Percentiles rank a stretch among this genome's conserved stretches.
phyloP scores from a whole-genome alignment of 2,329 filamentous ascomycete species.

The Ilyonectria sp. region DNA sequence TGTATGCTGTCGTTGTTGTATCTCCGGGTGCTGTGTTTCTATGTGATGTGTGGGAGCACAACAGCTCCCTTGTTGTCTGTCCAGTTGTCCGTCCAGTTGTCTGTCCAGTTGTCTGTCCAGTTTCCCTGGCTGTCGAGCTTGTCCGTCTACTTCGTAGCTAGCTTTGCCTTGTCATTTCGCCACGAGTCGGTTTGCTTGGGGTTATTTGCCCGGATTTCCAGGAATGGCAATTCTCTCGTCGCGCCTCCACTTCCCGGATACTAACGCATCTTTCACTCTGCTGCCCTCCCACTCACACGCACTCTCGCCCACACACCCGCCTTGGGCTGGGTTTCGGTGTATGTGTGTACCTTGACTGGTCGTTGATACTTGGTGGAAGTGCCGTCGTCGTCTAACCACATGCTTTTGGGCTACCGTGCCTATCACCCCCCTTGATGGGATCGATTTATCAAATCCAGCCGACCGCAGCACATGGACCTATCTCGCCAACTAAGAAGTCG shows the following conservation, averaged over 20 bases:
- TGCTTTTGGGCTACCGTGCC: constrained; percentile 15
- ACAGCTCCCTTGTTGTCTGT: neutral
- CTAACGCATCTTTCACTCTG: neutral
- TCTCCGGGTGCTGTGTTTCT: neutral
- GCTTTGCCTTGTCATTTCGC: neutral
- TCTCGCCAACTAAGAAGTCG: neutral
- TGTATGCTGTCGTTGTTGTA: neutral
- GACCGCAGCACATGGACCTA: neutral
- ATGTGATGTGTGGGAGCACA: constrained; percentile 21
- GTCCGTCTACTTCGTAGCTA: neutral
- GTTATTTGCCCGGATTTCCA: constrained; percentile 14
- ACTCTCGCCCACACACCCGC: neutral
- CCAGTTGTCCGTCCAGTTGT: constrained; percentile 2
- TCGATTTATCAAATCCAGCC: constrained; percentile 1
- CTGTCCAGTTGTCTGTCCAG: constrained; percentile 7
- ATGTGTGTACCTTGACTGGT: neutral
- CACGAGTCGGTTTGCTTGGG: constrained; percentile 6
- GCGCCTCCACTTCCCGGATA: constrained; percentile 2
- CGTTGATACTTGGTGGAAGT: neutral
- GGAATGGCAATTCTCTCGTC: constrained; percentile 18
- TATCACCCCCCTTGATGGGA: neutral
- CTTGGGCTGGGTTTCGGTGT: neutral
- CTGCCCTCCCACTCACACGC: neutral
- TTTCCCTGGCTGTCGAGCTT: neutral
- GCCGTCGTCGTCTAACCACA: neutral